Conservation (phyloP, 2,329 filamentous ascomycete genomes). For the Cladobotryum mycophilum region DNA sequence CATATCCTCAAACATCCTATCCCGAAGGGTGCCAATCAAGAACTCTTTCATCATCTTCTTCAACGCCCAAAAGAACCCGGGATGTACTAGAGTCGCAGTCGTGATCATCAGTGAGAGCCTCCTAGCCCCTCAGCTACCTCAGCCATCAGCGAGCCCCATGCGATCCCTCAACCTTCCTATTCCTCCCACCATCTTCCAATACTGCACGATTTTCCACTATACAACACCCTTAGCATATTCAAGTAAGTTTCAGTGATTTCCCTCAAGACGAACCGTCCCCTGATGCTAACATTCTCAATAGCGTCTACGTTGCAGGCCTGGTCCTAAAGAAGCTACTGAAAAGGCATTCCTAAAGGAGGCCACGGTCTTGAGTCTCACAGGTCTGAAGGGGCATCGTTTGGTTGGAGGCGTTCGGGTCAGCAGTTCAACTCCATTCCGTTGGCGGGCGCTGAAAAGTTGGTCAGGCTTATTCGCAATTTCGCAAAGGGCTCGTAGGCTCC, state of each 20-base stretch:
- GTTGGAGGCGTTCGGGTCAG: constrained; percentile 80
- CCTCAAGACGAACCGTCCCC: neutral
- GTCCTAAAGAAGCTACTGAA: constrained; percentile 79
- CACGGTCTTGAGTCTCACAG: constrained; percentile 62
- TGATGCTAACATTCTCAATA: constrained; percentile 21
- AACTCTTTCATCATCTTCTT: constrained; percentile 86
- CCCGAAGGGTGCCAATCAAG: constrained; percentile 65
- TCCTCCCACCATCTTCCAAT: constrained; percentile 73
- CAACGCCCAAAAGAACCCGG: constrained; percentile 92
- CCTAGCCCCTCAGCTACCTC: constrained; percentile 58
- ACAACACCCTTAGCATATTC: constrained; percentile 94
- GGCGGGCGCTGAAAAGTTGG: constrained; percentile 61
- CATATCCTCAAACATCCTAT: constrained; percentile 92
- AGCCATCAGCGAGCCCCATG: constrained; percentile 58
- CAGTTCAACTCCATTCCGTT: constrained; percentile 79
- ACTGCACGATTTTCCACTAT: constrained; percentile 82
- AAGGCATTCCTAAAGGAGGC: constrained; percentile 68
- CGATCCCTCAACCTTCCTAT: constrained; percentile 70
- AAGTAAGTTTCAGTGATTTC: constrained; percentile 45
- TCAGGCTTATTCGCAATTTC: constrained; percentile 53
- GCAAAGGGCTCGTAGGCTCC: constrained; percentile 30
- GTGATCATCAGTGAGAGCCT: constrained; percentile 77
- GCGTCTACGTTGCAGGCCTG: constrained; percentile 84
- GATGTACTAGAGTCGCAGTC: constrained; percentile 78
- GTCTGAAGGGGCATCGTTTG: constrained; percentile 81